Evolutionary conservation across 139 green algal genomes (phyloP).

Genomic region (Chlorella vulgaris): DNA sequence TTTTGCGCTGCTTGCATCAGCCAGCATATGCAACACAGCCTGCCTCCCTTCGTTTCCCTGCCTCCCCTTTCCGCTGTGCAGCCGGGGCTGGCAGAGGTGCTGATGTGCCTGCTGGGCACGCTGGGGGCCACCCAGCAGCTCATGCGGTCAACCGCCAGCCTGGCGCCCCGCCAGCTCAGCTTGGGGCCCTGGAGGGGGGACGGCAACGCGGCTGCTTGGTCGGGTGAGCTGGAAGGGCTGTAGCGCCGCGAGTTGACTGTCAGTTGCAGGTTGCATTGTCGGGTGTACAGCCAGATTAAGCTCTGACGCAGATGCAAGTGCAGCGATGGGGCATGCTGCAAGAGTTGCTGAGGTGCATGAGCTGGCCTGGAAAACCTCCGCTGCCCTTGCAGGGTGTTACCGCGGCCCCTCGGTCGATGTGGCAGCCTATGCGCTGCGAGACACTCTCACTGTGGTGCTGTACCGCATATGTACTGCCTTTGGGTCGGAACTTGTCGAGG

Average conservation of each 20-base stretch:
- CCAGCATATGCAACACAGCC: too few relatives aligned
- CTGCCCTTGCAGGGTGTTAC: neutral
- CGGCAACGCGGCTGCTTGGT: constrained; percentile 11
- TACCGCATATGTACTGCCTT: constrained; percentile 16
- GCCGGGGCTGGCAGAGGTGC: constrained; percentile 33
- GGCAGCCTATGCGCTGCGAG: constrained; percentile 14
- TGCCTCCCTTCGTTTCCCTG: neutral
- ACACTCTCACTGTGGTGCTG: constrained; percentile 29
- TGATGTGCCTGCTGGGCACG: constrained; percentile 34
- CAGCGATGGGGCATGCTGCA: too few relatives aligned
- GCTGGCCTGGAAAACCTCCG: neutral
- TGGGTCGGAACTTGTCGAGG: constrained; percentile 31
- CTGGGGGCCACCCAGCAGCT: constrained; percentile 30
- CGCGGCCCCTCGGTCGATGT: neutral
- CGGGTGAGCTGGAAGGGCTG: neutral
- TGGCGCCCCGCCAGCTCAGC: constrained; percentile 16
- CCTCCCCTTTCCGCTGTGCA: neutral
- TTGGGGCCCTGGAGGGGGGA: constrained; percentile 33
- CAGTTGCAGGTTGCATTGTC: neutral
- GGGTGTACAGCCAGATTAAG: too few relatives aligned
- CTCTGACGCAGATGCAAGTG: too few relatives aligned
- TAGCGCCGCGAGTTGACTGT: neutral
- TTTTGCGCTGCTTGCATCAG: too few relatives aligned
- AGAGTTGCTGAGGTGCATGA: neutral
- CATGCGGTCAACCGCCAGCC: neutral